These are phyloP conservation scores for Aspergillaceae sp. DNA, from an alignment of 2,329 filamentous ascomycete species.

Conservation along the genomic window DNA sequence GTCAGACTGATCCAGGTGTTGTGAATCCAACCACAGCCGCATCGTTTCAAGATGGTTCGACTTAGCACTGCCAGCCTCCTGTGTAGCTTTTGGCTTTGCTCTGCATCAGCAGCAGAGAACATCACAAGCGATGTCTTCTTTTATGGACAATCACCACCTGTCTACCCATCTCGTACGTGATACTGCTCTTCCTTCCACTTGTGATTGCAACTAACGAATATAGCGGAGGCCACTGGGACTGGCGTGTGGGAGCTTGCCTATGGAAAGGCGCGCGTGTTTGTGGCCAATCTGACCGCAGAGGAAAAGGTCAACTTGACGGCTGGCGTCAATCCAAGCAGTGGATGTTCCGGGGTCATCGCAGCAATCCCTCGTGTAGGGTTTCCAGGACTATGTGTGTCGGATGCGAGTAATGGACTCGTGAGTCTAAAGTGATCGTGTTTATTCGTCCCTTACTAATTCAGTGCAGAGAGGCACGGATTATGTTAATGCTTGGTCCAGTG, in stretches of 20 bases:
- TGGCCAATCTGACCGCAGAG: slow-evolving; percentile 32
- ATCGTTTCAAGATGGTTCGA: neutral
- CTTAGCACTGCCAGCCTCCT: neutral
- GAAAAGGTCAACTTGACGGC: slow-evolving; percentile 34
- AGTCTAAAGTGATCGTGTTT: neutral
- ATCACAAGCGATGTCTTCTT: slow-evolving; percentile 16
- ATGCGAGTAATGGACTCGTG: slow-evolving; percentile 36
- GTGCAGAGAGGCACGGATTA: slow-evolving; percentile 21
- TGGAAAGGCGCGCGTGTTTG: slow-evolving; percentile 29
- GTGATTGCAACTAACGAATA: neutral
- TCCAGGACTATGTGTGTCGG: slow-evolving; percentile 34
- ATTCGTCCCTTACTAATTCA: neutral
- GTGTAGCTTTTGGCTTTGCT: slow-evolving; percentile 6
- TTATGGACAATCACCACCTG: slow-evolving; percentile 17
- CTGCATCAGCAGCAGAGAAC: slow-evolving; percentile 8
- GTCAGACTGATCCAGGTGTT: neutral
- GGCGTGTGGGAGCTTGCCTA: slow-evolving; percentile 31
- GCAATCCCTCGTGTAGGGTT: slow-evolving; percentile 24
- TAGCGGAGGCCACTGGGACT: slow-evolving; percentile 17
- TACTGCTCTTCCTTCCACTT: neutral
- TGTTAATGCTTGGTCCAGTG: slow-evolving; percentile 18
- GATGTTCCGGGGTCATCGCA: slow-evolving; percentile 27
- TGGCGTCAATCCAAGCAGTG: slow-evolving; percentile 14
- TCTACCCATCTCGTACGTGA: slow-evolving; percentile 17
- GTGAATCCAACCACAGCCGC: neutral